These are phyloP conservation scores for Rhododendron williamsianum DNA, from an alignment of 148 eudicot genomes.

Conservation along the genomic window DNA sequence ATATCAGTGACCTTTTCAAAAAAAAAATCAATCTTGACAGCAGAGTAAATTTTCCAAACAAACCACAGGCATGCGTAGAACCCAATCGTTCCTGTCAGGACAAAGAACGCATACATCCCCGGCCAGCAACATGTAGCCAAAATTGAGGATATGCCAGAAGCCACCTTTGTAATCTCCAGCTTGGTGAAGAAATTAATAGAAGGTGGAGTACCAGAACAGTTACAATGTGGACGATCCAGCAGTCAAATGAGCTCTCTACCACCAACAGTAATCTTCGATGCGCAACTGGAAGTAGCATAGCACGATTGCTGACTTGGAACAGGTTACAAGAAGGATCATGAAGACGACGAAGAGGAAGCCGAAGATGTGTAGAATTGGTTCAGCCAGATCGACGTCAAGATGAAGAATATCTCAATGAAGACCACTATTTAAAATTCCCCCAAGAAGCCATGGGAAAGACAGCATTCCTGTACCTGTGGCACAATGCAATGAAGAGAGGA, in stretches of 20 bases:
- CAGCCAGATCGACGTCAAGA: neutral
- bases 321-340: neutral
- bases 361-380: neutral
- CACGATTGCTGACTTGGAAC: neutral
- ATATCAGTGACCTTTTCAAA: too few species aligned
- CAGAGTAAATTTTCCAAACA: neutral
- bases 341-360: slow-evolving; percentile 1
- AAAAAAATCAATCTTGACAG: slow-evolving; percentile 13
- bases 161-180: neutral
- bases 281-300: slow-evolving; percentile 1
- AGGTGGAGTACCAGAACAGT: neutral
- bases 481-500: too few species aligned
- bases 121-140: too few species aligned
- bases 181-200: slow-evolving; percentile 2
- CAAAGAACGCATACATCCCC: neutral
- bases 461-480: neutral
- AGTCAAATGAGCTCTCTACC: neutral
- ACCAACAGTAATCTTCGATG: slow-evolving; percentile 1
- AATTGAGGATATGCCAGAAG: neutral
- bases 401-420: neutral
- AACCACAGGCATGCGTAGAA: slow-evolving; percentile 6
- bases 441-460: neutral
- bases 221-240: neutral
- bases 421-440: neutral
- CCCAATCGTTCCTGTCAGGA: neutral